A percentile compares a stretch with the other conserved stretches of the same genome.
These are phyloP conservation scores for Roridomyces roridus DNA, from an alignment of 768 basidiomycete species.

Conservation along the genomic window DNA sequence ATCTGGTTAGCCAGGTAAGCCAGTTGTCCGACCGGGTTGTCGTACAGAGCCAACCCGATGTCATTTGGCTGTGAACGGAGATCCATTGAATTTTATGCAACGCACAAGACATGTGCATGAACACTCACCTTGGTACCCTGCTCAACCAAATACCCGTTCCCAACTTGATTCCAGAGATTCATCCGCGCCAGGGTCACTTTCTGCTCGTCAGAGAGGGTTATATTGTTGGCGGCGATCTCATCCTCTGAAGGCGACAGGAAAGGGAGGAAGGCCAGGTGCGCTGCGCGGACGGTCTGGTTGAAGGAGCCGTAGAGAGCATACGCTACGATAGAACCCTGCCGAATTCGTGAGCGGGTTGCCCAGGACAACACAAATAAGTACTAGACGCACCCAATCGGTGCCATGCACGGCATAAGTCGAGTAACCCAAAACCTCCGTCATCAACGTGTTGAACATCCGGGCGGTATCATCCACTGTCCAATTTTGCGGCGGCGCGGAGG, in stretches of 20 bases:
- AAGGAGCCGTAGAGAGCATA: conserved; percentile 13
- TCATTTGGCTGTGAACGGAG: conserved; percentile 25
- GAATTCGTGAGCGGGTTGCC: neutral
- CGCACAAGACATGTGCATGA: neutral
- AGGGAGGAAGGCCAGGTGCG: conserved; percentile 18
- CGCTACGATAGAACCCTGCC: conserved; percentile 2
- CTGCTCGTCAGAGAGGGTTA: neutral
- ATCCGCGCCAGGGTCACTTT: conserved; percentile 6
- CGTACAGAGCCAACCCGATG: conserved; percentile 31
- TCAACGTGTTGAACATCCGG: conserved; percentile 30
- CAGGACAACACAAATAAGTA: neutral
- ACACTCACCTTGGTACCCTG: neutral
- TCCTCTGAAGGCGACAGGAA: conserved; percentile 1
- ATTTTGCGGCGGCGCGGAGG: conserved; percentile 17
- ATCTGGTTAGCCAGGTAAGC: conserved; percentile 31
- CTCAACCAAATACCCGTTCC: conserved; percentile 3
- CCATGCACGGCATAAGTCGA: conserved; percentile 27
- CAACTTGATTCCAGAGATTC: conserved; percentile 2
- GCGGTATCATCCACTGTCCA: conserved; percentile 32
- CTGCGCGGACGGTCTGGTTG: conserved; percentile 15
- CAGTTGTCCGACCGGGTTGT: conserved; percentile 33
- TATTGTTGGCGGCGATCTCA: conserved; percentile 7
- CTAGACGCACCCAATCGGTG: conserved; percentile 31
- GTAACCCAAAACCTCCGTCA: conserved; percentile 33
- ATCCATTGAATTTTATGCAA: neutral